Evolutionary conservation across 2,329 filamentous ascomycete species (phyloP).

Genomic region (Paraphaeosphaeria sporulosa): DNA sequence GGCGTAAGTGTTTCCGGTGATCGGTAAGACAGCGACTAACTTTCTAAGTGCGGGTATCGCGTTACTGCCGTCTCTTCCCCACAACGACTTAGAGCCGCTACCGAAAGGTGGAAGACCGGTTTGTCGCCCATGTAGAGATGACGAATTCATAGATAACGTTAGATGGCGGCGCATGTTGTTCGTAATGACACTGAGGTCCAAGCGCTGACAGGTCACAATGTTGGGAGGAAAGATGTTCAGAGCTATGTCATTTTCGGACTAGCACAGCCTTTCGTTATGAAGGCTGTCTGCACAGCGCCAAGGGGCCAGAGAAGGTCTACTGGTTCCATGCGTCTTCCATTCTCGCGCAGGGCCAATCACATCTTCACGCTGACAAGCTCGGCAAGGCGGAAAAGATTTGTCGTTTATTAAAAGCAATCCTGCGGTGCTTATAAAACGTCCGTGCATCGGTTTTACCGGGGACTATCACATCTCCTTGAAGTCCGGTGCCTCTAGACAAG

Average conservation of each 20-base stretch:
- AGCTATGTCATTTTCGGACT: background rate
- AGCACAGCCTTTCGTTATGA: background rate
- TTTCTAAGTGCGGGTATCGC: background rate
- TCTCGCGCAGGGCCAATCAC: background rate
- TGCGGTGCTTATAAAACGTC: slow-evolving; percentile 31
- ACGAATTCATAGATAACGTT: background rate
- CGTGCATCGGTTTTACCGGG: slow-evolving; percentile 21
- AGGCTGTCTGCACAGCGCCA: background rate
- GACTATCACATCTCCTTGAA: slow-evolving; percentile 29
- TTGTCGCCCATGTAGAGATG: background rate
- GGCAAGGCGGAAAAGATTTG: slow-evolving; percentile 5
- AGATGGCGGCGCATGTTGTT: background rate
- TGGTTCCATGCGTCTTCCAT: slow-evolving; percentile 6
- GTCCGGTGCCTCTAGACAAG: slow-evolving; percentile 23
- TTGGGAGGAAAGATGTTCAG: no score
- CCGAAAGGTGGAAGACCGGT: background rate
- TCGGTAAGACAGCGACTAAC: background rate
- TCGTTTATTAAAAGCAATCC: slow-evolving; percentile 31
- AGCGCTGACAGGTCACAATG: background rate
- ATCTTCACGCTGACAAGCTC: slow-evolving; percentile 3
- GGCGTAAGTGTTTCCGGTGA: background rate
- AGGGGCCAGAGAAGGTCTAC: slow-evolving; percentile 1
- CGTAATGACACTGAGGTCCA: background rate
- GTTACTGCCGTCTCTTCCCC: background rate
- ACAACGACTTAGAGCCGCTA: background rate